Evolutionary conservation across 108 stramenopile species (phyloP), one percentile per base, ranked within the genome.

Genomic region (Aureococcus anophagefferens): DNA sequence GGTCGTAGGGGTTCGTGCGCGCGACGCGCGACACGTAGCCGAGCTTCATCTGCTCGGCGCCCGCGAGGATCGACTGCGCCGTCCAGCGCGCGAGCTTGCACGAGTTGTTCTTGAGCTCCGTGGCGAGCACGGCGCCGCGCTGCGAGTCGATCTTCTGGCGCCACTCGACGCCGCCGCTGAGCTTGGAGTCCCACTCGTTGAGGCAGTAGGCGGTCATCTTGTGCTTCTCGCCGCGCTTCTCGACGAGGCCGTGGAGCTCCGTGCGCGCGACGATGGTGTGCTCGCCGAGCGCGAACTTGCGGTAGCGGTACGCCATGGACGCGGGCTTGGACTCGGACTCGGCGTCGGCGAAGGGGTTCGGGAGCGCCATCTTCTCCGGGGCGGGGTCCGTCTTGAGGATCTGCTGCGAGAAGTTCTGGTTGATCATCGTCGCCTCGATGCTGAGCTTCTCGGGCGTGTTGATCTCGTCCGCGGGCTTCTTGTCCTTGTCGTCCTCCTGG

Each of bases 61-160:
- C 96, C 5, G 96, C 90, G 80, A 98, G 77, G 0, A 97, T 79
- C 0, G 93, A 91, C 81, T 96, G 93, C 16, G 96, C 96, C 30
- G 95, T 94, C 96, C 96, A 98, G 80, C 94, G 94, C 46, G 95
- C 98, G 63, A 98, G 76, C 80, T 98, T 97, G 86, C 90, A 92
- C 35, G 88, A 84, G 78, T 98, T 98, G 80, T 98, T 98, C 90
- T 97, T 96, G 70, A 98, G 80, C 76, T 97, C 98, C 62, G 90
- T 92, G 31, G 93, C 96, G 68, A 98, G 80, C 30, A 98, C 94
- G 62, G 96, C 91, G 68, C 96, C 98, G 35, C 90, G 83, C 74
- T 94, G 92, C 35, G 79, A 80, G 79, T 98, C 98, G 70, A 98
- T 91, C 87, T 92, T 95, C 34, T 94, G 89, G 36, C 82, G 62